Conservation (phyloP, 2,329 filamentous ascomycete genomes). For the Arthrobotrys pseudoclavata region DNA sequence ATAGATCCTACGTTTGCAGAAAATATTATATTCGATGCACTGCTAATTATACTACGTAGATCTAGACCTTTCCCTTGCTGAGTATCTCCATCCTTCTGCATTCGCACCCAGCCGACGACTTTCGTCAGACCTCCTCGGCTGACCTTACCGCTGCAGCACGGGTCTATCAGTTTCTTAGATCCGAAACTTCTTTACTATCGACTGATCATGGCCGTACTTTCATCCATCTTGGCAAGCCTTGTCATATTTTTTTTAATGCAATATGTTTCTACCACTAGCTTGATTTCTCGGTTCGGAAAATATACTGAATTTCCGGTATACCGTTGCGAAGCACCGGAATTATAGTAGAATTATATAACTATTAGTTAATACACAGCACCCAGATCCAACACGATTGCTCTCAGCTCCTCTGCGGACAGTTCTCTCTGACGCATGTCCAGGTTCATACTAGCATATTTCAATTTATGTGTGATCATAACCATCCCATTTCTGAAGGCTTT, state of each 20-base stretch:
- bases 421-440: slow-evolving; percentile 21
- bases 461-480: background rate
- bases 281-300: slow-evolving; percentile 37
- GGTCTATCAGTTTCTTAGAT: background rate
- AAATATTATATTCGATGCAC: background rate
- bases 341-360: slow-evolving; percentile 1
- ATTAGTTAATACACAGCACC: slow-evolving; percentile 14
- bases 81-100: slow-evolving; percentile 18
- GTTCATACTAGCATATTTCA: slow-evolving; percentile 31
- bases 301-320: slow-evolving; percentile 13
- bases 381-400: slow-evolving; percentile 3
- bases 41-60: background rate
- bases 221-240: slow-evolving; percentile 12
- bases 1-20: background rate
- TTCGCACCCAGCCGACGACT: background rate
- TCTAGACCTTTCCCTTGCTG: background rate
- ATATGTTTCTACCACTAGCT: slow-evolving; percentile 13
- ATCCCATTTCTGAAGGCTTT: slow-evolving; percentile 12
- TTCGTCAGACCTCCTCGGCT: slow-evolving; percentile 13
- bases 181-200: slow-evolving; percentile 7
- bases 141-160: slow-evolving; percentile 18
- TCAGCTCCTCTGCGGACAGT: slow-evolving; percentile 24
- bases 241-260: slow-evolving; percentile 11
- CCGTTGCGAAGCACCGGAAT: slow-evolving; percentile 24
- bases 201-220: slow-evolving; percentile 16